Percentiles rank a stretch among this genome's conserved stretches.
phyloP scores from a whole-genome alignment of 331 rosid species.

The Quercus lobata region DNA sequence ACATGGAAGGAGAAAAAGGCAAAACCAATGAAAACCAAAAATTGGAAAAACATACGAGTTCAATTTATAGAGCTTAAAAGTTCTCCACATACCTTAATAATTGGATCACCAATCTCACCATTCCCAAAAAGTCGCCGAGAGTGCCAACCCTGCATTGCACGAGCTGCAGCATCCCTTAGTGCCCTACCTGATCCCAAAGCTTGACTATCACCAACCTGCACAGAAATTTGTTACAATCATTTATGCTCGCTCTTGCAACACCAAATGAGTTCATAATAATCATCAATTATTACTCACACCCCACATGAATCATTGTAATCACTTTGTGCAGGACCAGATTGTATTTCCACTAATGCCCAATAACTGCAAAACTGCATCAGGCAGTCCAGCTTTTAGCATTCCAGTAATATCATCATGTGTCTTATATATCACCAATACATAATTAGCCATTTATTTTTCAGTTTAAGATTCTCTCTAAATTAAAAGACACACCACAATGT shows the following conservation, averaged over 20 bases:
- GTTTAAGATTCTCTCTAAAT: neutral
- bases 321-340: neutral
- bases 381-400: slow-evolving; percentile 1
- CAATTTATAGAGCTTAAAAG: neutral
- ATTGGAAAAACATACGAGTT: slow-evolving; percentile 2
- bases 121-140: slow-evolving; percentile 90
- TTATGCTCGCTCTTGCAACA: neutral
- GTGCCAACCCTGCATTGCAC: slow-evolving; percentile 99
- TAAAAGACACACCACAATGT: neutral
- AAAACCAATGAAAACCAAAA: neutral
- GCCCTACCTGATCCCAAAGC: slow-evolving; percentile 89
- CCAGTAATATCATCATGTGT: neutral
- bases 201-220: slow-evolving; percentile 35
- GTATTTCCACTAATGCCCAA: neutral
- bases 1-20: neutral
- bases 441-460: neutral
- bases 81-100: slow-evolving; percentile 68
- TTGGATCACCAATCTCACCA: slow-evolving; percentile 94
- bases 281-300: neutral
- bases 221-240: neutral
- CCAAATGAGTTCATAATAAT: neutral
- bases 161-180: slow-evolving; percentile 98
- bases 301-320: neutral
- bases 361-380: neutral
- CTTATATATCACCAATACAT: neutral